These are phyloP conservation scores for Paraglomus brasilianum DNA, from an alignment of 192 early-diverging fungal species.

Conservation along the genomic window DNA sequence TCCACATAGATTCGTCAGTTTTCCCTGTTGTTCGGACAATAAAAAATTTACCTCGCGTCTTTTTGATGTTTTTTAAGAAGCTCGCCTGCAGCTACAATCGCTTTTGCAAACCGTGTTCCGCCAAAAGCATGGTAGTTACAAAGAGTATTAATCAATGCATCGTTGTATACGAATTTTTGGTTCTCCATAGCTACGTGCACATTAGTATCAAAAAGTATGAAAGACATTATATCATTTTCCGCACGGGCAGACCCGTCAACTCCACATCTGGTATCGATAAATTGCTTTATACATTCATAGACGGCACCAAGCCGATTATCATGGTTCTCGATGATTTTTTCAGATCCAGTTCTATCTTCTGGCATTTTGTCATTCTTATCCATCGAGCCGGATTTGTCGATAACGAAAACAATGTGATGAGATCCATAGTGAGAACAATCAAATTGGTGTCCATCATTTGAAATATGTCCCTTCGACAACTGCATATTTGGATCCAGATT, in stretches of 20 bases:
- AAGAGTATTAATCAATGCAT: constrained; percentile 8
- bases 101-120: constrained; percentile 17
- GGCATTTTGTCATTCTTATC: not conserved
- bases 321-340: not conserved
- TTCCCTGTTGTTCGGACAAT: too few species aligned
- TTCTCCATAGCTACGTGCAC: constrained; percentile 8
- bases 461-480: constrained; percentile 18
- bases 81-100: constrained; percentile 13
- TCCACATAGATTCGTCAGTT: too few species aligned
- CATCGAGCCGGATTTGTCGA: constrained; percentile 31
- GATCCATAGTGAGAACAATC: constrained; percentile 1
- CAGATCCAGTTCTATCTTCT: not conserved
- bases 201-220: constrained; percentile 21
- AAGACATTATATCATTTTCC: constrained; percentile 24
- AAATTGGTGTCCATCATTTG: constrained; percentile 32
- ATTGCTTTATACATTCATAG: constrained; percentile 26
- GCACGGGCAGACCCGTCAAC: not conserved
- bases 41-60: too few species aligned
- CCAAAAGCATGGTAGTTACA: constrained; percentile 15
- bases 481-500: constrained; percentile 2
- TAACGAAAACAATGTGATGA: constrained; percentile 32
- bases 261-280: constrained; percentile 17
- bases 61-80: constrained; percentile 2
- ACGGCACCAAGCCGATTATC: constrained; percentile 34
- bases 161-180: not conserved